Evolutionary conservation across 805 yeast species (phyloP).

Genomic region (Metschnikowia sp.): DNA sequence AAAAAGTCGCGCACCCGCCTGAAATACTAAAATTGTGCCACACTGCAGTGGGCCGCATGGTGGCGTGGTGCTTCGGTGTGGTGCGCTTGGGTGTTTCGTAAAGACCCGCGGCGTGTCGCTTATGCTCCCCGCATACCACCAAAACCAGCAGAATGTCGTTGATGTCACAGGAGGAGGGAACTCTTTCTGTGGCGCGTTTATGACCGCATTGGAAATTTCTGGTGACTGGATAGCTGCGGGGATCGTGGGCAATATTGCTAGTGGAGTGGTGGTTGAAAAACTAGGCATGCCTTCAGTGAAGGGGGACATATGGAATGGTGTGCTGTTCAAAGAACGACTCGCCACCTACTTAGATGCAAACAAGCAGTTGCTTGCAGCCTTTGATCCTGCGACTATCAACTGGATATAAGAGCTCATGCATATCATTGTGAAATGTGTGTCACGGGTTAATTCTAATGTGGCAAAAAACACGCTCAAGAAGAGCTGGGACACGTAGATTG

Average conservation of each 20-base stretch:
- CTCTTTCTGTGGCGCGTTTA: conserved; percentile 41
- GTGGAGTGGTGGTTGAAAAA: conserved; percentile 79
- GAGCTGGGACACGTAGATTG: too few relatives aligned
- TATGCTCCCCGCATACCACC: conserved; percentile 78
- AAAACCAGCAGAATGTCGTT: conserved; percentile 29
- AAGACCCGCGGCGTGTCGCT: conserved; percentile 25
- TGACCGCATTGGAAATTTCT: conserved; percentile 54
- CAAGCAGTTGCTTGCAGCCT: conserved; percentile 1
- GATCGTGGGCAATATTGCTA: conserved; percentile 69
- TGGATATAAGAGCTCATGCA: conserved; percentile 1
- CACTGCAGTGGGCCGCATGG: conserved; percentile 29
- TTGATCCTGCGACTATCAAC: conserved; percentile 2
- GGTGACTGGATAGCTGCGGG: conserved; percentile 53
- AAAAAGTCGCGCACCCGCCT: too few relatives aligned
- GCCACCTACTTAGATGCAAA: conserved; percentile 30
- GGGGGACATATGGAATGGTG: conserved; percentile 60
- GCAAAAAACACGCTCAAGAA: too few relatives aligned
- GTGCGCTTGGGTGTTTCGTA: conserved; percentile 64
- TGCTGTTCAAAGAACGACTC: conserved; percentile 43
- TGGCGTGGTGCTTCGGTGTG: conserved; percentile 71
- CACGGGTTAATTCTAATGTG: too few relatives aligned
- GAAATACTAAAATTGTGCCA: too few relatives aligned
- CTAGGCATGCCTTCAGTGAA: conserved; percentile 61
- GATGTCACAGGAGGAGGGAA: conserved; percentile 48
- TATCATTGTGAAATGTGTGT: too few relatives aligned